Evolutionary conservation across 176 grass and related monocot species (phyloP), one percentile per base, ranked within the genome.

Genomic region (Areca catechu): DNA sequence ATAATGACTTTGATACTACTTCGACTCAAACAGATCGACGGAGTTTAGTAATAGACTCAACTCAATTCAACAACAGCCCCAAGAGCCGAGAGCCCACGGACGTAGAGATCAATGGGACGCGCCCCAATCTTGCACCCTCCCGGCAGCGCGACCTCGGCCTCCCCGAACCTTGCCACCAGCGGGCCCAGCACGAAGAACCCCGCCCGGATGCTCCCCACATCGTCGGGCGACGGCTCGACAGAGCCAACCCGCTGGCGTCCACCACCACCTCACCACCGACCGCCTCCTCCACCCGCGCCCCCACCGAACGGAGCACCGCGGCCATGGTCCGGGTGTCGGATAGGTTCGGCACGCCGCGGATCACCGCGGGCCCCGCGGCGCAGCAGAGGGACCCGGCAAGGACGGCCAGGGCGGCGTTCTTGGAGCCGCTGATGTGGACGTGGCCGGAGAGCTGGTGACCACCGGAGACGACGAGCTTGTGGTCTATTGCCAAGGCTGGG

Each of bases 171-270:
- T 2, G 51, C 65, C 21, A 68, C 51, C 9, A 68, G 51, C 17
- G 65, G 65, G 1, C 65, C 65, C 51, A 68, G 25, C 51, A 68
- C 65, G 24, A 68, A 68, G 65, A 68, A 68, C 24, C 65, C 65
- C 2, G 65, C 65, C 17, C 65, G 65, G 51, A 68, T 68, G 10
- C 25, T 68, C 25, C 51, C 51, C 6, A 68, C 51, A 17, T 24
- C 24, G 4, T 56, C 65, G 3, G 65, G 22, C 7, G 50, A 15
- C 22, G 65, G 65, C 65, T 54, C 65, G 4, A 55, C 65, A 4
- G 65, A 68, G 24, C 25, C 15, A 5, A 68, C 23, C 15, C 24
- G 51, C 16, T 30, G 2, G 65, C 27, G 25, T 68, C 65, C 24
- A 68, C 27, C 23, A 51, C 51, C 51, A 68, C 4, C 65, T 68